Evolutionary conservation across 805 yeast species (phyloP).

Genomic region (Candida krabiensis): DNA sequence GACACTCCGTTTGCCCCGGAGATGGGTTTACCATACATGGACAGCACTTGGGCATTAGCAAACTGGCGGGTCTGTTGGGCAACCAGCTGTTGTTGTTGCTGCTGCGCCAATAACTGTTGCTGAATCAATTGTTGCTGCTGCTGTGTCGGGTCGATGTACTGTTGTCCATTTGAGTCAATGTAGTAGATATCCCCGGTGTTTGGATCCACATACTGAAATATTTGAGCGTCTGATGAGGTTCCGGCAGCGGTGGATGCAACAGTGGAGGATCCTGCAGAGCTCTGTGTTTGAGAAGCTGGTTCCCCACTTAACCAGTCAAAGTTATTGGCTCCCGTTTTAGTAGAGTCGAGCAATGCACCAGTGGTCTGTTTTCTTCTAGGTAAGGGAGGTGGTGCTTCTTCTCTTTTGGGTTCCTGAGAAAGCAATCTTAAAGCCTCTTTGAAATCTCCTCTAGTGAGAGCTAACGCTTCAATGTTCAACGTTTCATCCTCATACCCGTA

Average conservation of each 20-base stretch:
- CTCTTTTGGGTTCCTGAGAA: conserved; percentile 38
- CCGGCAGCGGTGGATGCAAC: conserved; percentile 17
- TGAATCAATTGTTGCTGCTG: conserved; percentile 33
- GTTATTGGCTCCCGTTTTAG: conserved; percentile 35
- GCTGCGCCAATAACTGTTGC: conserved; percentile 28
- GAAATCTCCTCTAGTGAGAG: conserved; percentile 57
- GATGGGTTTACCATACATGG: conserved; percentile 39
- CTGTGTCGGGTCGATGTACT: conserved; percentile 51
- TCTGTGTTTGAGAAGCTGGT: conserved; percentile 20
- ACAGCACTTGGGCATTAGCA: conserved; percentile 34
- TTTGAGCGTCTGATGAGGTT: conserved; percentile 37
- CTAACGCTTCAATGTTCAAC: conserved; percentile 61
- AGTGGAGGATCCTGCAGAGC: conserved; percentile 28
- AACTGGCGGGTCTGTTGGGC: conserved; percentile 24
- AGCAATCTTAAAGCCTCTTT: conserved; percentile 59
- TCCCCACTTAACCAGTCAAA: conserved; percentile 38
- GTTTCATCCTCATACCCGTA: conserved; percentile 62
- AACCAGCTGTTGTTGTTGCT: conserved; percentile 22
- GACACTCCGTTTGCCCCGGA: conserved; percentile 1
- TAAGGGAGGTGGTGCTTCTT: conserved; percentile 48
- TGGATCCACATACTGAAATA: conserved; percentile 71
- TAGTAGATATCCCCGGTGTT: conserved; percentile 65
- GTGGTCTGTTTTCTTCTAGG: conserved; percentile 40
- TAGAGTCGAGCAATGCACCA: conserved; percentile 30
- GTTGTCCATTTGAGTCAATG: conserved; percentile 69